Percentiles rank a stretch among this genome's conserved stretches.
Conservation (phyloP, 78 protist genomes). For the Dictyostelium capitatum region DNA sequence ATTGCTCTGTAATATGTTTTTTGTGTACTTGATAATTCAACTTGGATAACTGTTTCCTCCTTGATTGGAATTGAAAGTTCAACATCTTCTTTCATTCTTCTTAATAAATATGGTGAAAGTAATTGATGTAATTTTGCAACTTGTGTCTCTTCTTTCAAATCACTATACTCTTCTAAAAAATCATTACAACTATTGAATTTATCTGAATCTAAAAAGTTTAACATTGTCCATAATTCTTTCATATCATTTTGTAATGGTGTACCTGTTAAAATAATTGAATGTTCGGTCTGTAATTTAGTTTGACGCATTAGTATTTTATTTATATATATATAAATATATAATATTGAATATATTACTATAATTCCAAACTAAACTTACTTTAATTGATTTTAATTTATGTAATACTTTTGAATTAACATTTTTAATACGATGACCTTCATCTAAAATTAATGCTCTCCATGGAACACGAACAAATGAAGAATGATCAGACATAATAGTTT, state of each 20-base stretch:
- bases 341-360: no score
- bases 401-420: constrained; percentile 86
- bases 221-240: constrained; percentile 96
- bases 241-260: constrained; percentile 96
- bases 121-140: constrained; percentile 82
- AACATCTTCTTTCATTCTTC: constrained; percentile 96
- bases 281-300: constrained; percentile 46
- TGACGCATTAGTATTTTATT: no score
- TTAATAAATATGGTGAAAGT: constrained; percentile 92
- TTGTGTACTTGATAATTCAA: constrained; percentile 91
- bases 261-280: constrained; percentile 93
- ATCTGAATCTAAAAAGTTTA: constrained; percentile 89
- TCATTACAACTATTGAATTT: constrained; percentile 77
- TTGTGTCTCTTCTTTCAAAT: constrained; percentile 73
- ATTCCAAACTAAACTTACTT: constrained; percentile 32
- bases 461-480: constrained; percentile 52
- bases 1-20: constrained; percentile 92
- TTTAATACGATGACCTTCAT: constrained; percentile 96
- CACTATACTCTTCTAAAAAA: constrained; percentile 81
- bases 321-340: neutral
- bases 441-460: constrained; percentile 92
- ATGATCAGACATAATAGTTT: constrained; percentile 86
- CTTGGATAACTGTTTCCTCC: constrained; percentile 89
- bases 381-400: constrained; percentile 41
- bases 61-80: constrained; percentile 90